These are phyloP conservation scores for Trichophyton equinum DNA, from an alignment of 2,329 filamentous ascomycete species.

Conservation along the genomic window DNA sequence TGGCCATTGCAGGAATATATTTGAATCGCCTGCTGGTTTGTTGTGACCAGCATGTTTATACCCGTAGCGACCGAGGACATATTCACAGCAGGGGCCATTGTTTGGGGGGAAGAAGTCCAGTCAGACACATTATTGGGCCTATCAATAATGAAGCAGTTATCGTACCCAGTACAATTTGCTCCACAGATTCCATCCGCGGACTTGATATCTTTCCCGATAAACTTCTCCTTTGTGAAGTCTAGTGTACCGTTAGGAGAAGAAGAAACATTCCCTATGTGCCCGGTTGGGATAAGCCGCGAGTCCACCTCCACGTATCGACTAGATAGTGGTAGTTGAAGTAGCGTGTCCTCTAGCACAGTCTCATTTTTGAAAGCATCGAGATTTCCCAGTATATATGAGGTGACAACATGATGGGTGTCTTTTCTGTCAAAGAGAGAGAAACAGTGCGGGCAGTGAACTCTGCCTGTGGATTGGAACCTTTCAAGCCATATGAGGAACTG, in stretches of 20 bases:
- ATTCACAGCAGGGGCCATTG: constrained; percentile 42
- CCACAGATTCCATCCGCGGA: constrained; percentile 64
- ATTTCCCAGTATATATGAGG: constrained; percentile 43
- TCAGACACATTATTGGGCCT: constrained; percentile 22
- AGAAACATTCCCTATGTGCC: constrained; percentile 62
- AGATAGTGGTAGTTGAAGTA: constrained; percentile 35
- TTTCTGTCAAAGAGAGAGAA: constrained; percentile 33
- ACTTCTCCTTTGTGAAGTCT: constrained; percentile 64
- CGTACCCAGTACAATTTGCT: constrained; percentile 70
- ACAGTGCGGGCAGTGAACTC: constrained; percentile 34
- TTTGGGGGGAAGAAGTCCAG: constrained; percentile 21
- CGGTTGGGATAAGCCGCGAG: constrained; percentile 61
- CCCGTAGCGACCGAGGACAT: constrained; percentile 58
- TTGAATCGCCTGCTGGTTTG: constrained; percentile 78
- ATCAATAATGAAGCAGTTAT: constrained; percentile 44
- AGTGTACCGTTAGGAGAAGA: constrained; percentile 45
- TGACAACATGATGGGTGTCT: constrained; percentile 39
- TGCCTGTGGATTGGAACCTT: constrained; percentile 24
- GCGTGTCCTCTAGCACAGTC: constrained; percentile 33
- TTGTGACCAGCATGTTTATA: constrained; percentile 68
- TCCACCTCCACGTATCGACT: constrained; percentile 36
- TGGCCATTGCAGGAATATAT: constrained; percentile 72
- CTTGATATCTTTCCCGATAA: constrained; percentile 57
- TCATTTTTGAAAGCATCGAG: constrained; percentile 36
- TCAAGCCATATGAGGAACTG: constrained; percentile 22